phyloP scores from a whole-genome alignment of 345 rosid species.

The Eucalyptus regnans region DNA sequence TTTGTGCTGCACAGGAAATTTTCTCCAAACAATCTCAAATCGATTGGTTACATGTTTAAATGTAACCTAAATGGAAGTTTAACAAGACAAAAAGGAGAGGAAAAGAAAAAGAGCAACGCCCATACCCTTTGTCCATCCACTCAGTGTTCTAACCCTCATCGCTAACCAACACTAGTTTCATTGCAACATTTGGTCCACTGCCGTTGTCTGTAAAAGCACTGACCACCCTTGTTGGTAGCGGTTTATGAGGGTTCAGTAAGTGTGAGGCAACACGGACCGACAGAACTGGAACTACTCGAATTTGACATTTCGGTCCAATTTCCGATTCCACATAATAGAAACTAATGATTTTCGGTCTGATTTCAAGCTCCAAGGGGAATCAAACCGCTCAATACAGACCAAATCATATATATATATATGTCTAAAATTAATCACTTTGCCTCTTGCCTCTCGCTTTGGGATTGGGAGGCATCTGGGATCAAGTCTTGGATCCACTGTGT shows the following conservation, averaged over 20 bases:
- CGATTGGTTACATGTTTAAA: not conserved
- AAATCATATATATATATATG: no score
- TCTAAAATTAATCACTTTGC: no score
- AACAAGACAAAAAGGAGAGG: not conserved
- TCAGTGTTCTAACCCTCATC: not conserved
- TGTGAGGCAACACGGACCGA: rapidly evolving
- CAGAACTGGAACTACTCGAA: rapidly evolving
- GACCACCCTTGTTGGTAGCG: not conserved
- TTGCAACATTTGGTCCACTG: not conserved
- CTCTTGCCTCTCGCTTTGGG: no score
- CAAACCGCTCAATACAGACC: rapidly evolving
- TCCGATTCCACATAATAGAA: rapidly evolving
- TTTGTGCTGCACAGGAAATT: not conserved
- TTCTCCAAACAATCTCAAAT: not conserved
- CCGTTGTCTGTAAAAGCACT: not conserved
- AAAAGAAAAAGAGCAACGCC: not conserved
- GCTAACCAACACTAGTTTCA: not conserved
- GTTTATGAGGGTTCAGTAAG: not conserved
- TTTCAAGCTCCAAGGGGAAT: rapidly evolving
- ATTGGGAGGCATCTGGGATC: no score
- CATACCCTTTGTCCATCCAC: rapidly evolving
- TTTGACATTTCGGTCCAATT: rapidly evolving
- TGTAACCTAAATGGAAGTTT: not conserved
- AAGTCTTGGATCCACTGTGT: no score
- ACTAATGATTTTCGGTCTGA: rapidly evolving